These are phyloP conservation scores for Pterocarpus santalinus DNA, from an alignment of 306 rosid species.

Conservation along the genomic window DNA sequence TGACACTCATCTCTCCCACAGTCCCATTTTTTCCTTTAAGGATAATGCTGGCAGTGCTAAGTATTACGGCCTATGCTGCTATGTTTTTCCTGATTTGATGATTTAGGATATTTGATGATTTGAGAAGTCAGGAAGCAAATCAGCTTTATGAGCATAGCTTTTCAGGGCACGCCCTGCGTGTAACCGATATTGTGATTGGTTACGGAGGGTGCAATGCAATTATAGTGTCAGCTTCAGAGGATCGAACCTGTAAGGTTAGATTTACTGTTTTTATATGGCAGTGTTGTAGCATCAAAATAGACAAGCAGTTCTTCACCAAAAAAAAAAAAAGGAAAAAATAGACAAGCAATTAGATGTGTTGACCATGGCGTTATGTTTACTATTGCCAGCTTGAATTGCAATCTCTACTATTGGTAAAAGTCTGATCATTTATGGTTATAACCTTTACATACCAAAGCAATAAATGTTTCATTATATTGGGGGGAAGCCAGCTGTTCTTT, in stretches of 20 bases:
- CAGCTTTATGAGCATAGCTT: constrained; percentile 63
- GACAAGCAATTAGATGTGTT: constrained; percentile 3
- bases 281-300: neutral
- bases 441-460: neutral
- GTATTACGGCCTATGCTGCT: neutral
- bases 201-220: constrained; percentile 83
- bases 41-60: constrained; percentile 12
- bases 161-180: constrained; percentile 63
- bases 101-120: constrained; percentile 79
- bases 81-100: neutral
- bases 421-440: constrained; percentile 10
- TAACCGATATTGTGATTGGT: constrained; percentile 75
- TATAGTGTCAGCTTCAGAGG: constrained; percentile 84
- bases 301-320: no score
- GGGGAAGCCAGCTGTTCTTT: constrained; percentile 13
- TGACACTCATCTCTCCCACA: constrained; percentile 22
- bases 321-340: neutral
- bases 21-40: neutral
- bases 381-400: neutral
- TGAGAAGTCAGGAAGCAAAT: constrained; percentile 48
- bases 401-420: neutral
- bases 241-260: constrained; percentile 82
- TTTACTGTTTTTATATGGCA: constrained; percentile 20
- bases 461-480: constrained; percentile 9
- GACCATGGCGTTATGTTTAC: constrained; percentile 4